Base-by-base conservation (phyloP, 192 early-diverging fungal genomes). In the Coemansia erecta region DNA sequence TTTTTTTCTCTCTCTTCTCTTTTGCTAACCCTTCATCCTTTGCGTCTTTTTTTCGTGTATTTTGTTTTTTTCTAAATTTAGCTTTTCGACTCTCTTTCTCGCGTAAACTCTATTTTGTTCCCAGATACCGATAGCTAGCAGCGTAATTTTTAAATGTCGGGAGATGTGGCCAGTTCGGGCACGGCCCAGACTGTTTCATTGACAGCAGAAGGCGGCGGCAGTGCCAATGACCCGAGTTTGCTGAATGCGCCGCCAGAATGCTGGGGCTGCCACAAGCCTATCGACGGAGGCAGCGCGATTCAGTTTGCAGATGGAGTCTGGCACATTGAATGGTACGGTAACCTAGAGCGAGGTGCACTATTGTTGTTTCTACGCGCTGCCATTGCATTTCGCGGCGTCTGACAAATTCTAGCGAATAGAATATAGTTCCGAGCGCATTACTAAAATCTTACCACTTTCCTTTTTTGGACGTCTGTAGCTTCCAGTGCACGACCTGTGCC, bases 241-340 rank as follows among this genome's bases (percentile, higher is more conserved):
- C 64, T 78, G 0, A 72, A 33, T 47, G 46, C 77, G 2, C 68
- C 72, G 3, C 77, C 77, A 17, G 68, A 73, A 62, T 91, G 90
- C 63, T 84, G 84, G 74, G 90, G 88, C 12, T 91, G 90, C 60
- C 64, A 81, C 40, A 68, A 68, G 22, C 62, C 81, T 24, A 89
- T 91, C 58, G 86, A 90, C 61, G 89, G 87, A 43, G 88, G 88
- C 42, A 87, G 85, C 54, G 89, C 88, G 21, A 85, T 91, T 56
- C 84, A 87, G 46, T 91, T 91, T 80, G 89, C 87, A 15, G 89
- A 91, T 43, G 85, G 87, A 24, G 77, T 91, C 7, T 91, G 87
- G 85, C 89, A 91, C 76, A 85, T 89, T 65, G 80, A 89, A 58
- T 91, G 89, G 89, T 88, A 88, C 77, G 77, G 7, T 11, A 26